Base-by-base conservation (phyloP, 495 filamentous ascomycete species). In the Lasiosphaeria miniovina region DNA sequence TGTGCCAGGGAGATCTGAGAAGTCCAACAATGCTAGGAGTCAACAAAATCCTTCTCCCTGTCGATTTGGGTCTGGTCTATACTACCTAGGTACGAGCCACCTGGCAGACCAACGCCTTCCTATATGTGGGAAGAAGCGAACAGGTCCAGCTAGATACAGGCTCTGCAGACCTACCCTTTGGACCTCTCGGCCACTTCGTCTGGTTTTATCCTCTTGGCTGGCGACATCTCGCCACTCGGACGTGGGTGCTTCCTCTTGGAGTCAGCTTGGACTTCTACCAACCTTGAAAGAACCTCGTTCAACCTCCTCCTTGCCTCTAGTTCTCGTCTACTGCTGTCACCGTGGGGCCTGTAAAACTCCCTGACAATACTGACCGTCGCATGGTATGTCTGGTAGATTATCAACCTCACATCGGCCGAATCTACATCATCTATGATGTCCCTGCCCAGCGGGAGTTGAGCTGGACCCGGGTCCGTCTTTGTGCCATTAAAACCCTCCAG, bases 361-460 rank as follows among this genome's bases (percentile, higher is more conserved):
- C 64, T 63, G 12, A 82, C 80, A 0, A 83, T 71, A 53, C 55
- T 58, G 6, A 74, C 72, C 2, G 74, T 69, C 4, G 78, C 72
- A 60, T 81, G 77, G 64, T 79, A 82, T 54, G 75, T 76, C 54
- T 74, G 68, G 67, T 83, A 83, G 4, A 83, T 62, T 14, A 83
- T 61, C 9, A 79, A 54, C 31, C 81, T 69, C 4, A 66, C 59
- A 15, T 54, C 41, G 3, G 70, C 74, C 49, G 65, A 71, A 17
- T 69, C 69, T 10, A 54, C 54, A 54, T 74, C 75, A 35, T 77
- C 71, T 51, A 81, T 68, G 4, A 78, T 57, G 12, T 67, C 24
- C 2, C n/a, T 36, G 43, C 56, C 14, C 4, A 53, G 51, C 34
- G 51, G n/a, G 51, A 36, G 7, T 55, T 8, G 24, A 32, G 12